A percentile compares a stretch with the other conserved stretches of the same genome.
phyloP scores from a whole-genome alignment of 371 early-diverging fungal species.

The Dichotomocladium elegans region DNA sequence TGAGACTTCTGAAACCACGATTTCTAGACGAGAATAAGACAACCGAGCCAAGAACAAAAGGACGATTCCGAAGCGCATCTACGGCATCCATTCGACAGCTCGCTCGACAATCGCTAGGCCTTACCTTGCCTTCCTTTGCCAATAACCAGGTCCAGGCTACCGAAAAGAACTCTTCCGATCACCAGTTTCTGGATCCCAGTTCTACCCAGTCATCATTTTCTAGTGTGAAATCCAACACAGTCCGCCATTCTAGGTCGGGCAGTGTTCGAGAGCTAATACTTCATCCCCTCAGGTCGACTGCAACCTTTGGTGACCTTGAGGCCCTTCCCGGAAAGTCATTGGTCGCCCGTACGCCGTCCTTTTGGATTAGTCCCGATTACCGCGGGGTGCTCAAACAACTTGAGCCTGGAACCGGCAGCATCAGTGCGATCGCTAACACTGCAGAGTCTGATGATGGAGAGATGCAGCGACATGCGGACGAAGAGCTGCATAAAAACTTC shows the following conservation, averaged over 20 bases:
- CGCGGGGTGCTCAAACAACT: not conserved
- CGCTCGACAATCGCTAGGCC: constrained; percentile 7
- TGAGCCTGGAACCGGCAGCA: too few relatives aligned
- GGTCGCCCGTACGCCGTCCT: too few relatives aligned
- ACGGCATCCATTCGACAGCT: constrained; percentile 10
- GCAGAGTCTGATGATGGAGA: constrained; percentile 13
- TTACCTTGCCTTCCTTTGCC: not conserved
- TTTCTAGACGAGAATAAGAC: not conserved
- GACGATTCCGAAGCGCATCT: constrained; percentile 13
- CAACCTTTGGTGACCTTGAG: too few relatives aligned
- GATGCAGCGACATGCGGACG: constrained; percentile 17
- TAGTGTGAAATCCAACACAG: not conserved
- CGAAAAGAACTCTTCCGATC: too few relatives aligned
- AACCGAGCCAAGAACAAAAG: constrained; percentile 1
- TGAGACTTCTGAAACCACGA: not conserved
- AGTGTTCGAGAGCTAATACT: constrained; percentile 2
- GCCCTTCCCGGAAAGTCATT: too few relatives aligned
- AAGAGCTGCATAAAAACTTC: constrained; percentile 46
- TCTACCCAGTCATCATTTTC: not conserved
- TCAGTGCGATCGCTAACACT: not conserved
- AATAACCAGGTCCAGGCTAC: not conserved
- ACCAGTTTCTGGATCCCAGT: not conserved
- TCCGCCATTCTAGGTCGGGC: constrained; percentile 3
- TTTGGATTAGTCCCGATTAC: constrained; percentile 2
- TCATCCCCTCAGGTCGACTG: too few relatives aligned